Base-by-base conservation (phyloP, 169 alveolate species). In the Neospora caninum region DNA sequence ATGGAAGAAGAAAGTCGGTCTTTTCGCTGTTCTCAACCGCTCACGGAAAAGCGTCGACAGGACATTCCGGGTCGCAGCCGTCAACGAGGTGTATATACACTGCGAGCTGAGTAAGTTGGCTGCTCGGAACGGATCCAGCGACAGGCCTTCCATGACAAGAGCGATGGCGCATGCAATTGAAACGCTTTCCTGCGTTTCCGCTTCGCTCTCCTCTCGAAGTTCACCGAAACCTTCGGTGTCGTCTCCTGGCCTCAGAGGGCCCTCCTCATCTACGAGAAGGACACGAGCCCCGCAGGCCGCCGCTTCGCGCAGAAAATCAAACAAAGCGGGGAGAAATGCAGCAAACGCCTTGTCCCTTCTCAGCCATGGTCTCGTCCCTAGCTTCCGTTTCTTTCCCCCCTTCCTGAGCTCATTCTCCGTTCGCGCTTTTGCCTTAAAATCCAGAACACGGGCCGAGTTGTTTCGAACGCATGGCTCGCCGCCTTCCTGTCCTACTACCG, bases 221-320 rank as follows among this genome's bases (percentile, higher is more conserved):
- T 67, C 64, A 39, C 67, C 89, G 25, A 13, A 22, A n/a, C n/a
- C 89, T 82, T 38, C 89, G 25, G 64, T n/a, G 34, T 38, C n/a
- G 64, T 13, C 69, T 20, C 31, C 58, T 4, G 88, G 43, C 49
- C 6, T 2, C 27, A 9, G 13, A 2, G 49, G 45, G 45, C 16
- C 89, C 41, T 82, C 89, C 13, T 82, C 89, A 27, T 82, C 89
- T 0, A 82, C 34, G 0, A 82, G 38, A 20, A 82, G 89, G 31
- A 82, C 89, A 38, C 41, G 64, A 20, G 25, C 89, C 1, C 89
- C 89, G 31, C 36, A 16, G 43, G 89, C 89, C 22, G 89, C 89
- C 10, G 69, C 64, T 16, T 82, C 89, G 7, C 89, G n/a, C 64
- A 82, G 89, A 25, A 82, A 82, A 43, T 82, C 89, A 67, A 82